Conservation (phyloP, 495 filamentous ascomycete species). For the Opeltia flavorubescens region DNA sequence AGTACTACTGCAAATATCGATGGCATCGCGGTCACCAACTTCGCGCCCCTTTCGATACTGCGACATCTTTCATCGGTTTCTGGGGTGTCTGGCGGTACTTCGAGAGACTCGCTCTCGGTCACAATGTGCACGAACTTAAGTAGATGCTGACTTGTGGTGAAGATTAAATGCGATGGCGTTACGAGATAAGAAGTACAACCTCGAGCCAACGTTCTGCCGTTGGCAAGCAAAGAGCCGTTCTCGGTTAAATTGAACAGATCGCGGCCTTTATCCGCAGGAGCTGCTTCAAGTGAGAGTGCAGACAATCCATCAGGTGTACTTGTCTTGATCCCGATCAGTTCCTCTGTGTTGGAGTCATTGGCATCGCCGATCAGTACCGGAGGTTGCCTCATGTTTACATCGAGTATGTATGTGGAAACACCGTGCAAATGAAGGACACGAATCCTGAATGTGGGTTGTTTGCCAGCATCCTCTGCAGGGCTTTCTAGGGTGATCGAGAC, state of each 20-base stretch:
- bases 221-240: constrained; percentile 65
- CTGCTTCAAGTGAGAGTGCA: not conserved
- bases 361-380: not conserved
- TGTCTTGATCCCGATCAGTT: not conserved
- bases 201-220: constrained; percentile 54
- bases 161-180: constrained; percentile 72
- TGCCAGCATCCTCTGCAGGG: not conserved
- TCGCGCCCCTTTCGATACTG: constrained; percentile 78
- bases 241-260: constrained; percentile 51
- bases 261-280: not conserved
- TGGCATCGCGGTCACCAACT: constrained; percentile 79
- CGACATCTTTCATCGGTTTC: constrained; percentile 86
- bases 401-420: constrained; percentile 9
- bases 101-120: constrained; percentile 40
- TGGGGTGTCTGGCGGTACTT: constrained; percentile 75
- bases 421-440: not conserved
- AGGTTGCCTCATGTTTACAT: constrained; percentile 38
- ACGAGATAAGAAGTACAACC: constrained; percentile 85
- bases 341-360: not conserved
- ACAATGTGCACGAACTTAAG: constrained; percentile 85
- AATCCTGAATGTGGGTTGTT: constrained; percentile 20
- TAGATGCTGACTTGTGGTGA: constrained; percentile 80
- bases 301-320: not conserved
- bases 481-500: constrained; percentile 20
- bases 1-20: constrained; percentile 67